Base-by-base conservation (phyloP, 129 eudicot genomes). In the Solidago caesia region DNA sequence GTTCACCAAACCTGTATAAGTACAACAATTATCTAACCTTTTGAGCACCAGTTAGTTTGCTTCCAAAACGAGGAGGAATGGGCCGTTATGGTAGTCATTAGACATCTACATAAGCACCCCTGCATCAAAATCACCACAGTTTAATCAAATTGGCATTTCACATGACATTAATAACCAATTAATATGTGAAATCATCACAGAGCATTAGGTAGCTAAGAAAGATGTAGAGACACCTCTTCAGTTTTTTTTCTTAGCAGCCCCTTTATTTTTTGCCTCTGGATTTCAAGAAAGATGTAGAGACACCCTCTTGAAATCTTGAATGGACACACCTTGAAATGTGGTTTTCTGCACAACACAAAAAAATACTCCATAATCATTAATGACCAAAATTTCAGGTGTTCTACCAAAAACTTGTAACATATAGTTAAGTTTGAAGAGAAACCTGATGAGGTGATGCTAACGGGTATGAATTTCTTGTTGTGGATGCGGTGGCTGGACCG, bases 81-180 rank as follows among this genome's bases (percentile, higher is more conserved):
- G 97, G 99, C 47, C 99, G 97, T 79, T 95, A 91, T 12, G 96
- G 90, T 55, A 95, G 86, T 70, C 90, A 82, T 77, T 95, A 91
- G 10, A 91, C 99, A 82, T 95, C 99, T 41, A 95, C 90, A 8
- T 87, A 84, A 14, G 68, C 97, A 26, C 97, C 99, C 86, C 99
- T 91, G 94, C 84, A 81, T 49, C 47, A 81, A 51, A 67, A 12
- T 2, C 25, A 39, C 6, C 57, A 10, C 45, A 42, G 26, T 51
- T 21, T 13, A 70, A 70, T 59, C 51, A 56, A 42, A 2, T 72
- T 43, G 10, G 39, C 2, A 15, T 71, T 16, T 11, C 6, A 11
- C 13, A 41, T 67, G 25, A 33, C 55, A 43, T 41, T 10, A 56
- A 56, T 15, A 11, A 47, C 26, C 27, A 64, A 8, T 51, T 51